phyloP scores from a whole-genome alignment of 129 eudicot species.

The Saussurea involucrata region DNA sequence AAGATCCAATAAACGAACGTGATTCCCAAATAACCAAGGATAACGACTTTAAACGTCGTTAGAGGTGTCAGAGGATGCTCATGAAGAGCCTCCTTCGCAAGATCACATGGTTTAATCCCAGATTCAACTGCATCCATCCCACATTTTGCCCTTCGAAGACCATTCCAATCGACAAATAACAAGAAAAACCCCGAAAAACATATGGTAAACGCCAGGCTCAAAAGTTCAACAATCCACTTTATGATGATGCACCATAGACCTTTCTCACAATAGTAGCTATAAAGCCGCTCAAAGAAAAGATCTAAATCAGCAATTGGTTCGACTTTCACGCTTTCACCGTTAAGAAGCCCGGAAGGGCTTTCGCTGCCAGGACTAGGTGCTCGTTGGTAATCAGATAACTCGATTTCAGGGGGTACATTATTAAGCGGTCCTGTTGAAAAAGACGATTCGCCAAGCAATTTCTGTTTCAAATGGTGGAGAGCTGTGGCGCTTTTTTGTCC shows the following conservation, averaged over 20 bases:
- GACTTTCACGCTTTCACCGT: slow-evolving; percentile 67
- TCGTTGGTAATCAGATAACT: slow-evolving; percentile 72
- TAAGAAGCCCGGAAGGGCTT: slow-evolving; percentile 87
- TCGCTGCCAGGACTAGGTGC: slow-evolving; percentile 86
- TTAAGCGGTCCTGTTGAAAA: slow-evolving; percentile 40
- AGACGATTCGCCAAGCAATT: slow-evolving; percentile 54
- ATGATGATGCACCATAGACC: slow-evolving; percentile 98
- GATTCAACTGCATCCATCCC: slow-evolving; percentile 98
- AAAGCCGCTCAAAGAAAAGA: slow-evolving; percentile 81
- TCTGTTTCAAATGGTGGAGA: slow-evolving; percentile 58
- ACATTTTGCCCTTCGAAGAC: slow-evolving; percentile 89
- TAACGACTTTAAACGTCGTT: slow-evolving; percentile 65
- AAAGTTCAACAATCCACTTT: slow-evolving; percentile 91
- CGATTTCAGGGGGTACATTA: slow-evolving; percentile 72
- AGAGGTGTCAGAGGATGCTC: slow-evolving; percentile 84
- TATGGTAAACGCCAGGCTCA: slow-evolving; percentile 81
- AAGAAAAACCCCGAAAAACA: slow-evolving; percentile 90
- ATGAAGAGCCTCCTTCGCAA: slow-evolving; percentile 84
- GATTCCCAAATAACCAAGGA: slow-evolving; percentile 87
- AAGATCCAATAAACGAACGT: slow-evolving; percentile 78
- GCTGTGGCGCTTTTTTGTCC: slow-evolving; percentile 54
- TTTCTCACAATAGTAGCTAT: slow-evolving; percentile 89
- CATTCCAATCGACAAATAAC: slow-evolving; percentile 87
- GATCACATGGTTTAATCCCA: slow-evolving; percentile 85
- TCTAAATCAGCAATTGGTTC: slow-evolving; percentile 86